Percentiles rank a stretch among this genome's conserved stretches.
These are phyloP conservation scores for Wickerhamiella sergipiensis DNA, from an alignment of 805 yeast genomes.

Conservation along the genomic window DNA sequence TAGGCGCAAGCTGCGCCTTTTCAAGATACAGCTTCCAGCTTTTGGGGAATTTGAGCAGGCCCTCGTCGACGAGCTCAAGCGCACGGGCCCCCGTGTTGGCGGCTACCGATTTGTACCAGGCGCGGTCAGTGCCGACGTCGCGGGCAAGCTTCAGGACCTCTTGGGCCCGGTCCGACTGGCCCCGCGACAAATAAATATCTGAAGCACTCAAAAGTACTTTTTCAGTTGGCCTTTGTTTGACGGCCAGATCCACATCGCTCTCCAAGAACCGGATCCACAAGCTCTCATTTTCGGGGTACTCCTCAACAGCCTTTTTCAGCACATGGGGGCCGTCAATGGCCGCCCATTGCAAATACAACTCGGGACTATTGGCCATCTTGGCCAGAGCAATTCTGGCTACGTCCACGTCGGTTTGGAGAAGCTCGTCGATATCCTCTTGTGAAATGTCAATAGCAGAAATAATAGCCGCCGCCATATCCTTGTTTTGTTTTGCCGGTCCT, in stretches of 20 bases:
- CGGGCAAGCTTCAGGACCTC: neutral
- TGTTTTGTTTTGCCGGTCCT: neutral
- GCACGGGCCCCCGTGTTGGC: conserved; percentile 25
- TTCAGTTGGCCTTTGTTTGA: neutral
- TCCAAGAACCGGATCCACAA: conserved; percentile 50
- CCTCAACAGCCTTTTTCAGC: conserved; percentile 43
- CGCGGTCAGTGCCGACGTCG: neutral
- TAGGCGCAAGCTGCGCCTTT: conserved; percentile 46
- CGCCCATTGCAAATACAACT: neutral
- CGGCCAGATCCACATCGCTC: conserved; percentile 13
- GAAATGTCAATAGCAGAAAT: neutral
- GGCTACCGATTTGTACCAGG: neutral
- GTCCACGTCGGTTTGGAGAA: neutral
- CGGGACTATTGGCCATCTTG: neutral
- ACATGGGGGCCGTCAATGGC: neutral
- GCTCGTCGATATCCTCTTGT: neutral
- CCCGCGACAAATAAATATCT: neutral
- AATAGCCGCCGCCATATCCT: neutral
- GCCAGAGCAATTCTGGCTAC: neutral
- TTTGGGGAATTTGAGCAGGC: conserved; percentile 35
- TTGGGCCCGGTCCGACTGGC: neutral
- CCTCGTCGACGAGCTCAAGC: conserved; percentile 31
- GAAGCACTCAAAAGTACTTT: neutral
- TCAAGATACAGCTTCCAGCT: conserved; percentile 46
- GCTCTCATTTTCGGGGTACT: conserved; percentile 49